phyloP scores from a whole-genome alignment of 2,329 filamentous ascomycete species.

The Ophiocordyceps robertsii region DNA sequence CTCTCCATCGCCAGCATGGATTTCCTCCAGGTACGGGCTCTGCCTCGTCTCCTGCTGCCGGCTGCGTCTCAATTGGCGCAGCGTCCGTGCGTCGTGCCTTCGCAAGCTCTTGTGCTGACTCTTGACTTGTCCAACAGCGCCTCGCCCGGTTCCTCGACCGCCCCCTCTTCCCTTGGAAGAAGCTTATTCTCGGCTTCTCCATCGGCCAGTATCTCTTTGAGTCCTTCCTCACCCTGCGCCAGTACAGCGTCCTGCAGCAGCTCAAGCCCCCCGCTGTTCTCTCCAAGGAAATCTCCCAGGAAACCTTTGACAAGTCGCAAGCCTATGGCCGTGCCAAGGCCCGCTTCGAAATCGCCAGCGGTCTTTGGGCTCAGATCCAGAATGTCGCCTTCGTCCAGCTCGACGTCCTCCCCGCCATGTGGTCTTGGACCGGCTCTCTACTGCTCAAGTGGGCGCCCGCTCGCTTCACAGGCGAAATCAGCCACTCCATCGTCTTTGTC shows the following conservation, averaged over 20 bases:
- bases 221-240: conserved; percentile 74
- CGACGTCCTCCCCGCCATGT: conserved; percentile 82
- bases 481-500: conserved; percentile 85
- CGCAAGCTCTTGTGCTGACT: background rate
- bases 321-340: conserved; percentile 94
- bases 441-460: conserved; percentile 62
- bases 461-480: conserved; percentile 80
- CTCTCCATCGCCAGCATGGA: conserved; percentile 23
- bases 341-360: conserved; percentile 70
- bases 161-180: conserved; percentile 94
- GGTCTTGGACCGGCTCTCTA: conserved; percentile 66
- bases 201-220: conserved; percentile 85
- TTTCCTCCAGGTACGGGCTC: conserved; percentile 27
- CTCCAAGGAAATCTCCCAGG: conserved; percentile 72
- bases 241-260: conserved; percentile 75
- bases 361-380: conserved; percentile 75
- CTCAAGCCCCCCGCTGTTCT: conserved; percentile 76
- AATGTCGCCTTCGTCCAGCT: conserved; percentile 82
- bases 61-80: no score
- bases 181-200: conserved; percentile 87
- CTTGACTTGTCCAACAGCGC: conserved; percentile 27
- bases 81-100: background rate
- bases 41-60: background rate
- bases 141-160: conserved; percentile 80
- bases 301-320: conserved; percentile 91